Evolutionary conservation across 2,329 filamentous ascomycete species (phyloP).

Genomic region (Ilyonectria sp.): DNA sequence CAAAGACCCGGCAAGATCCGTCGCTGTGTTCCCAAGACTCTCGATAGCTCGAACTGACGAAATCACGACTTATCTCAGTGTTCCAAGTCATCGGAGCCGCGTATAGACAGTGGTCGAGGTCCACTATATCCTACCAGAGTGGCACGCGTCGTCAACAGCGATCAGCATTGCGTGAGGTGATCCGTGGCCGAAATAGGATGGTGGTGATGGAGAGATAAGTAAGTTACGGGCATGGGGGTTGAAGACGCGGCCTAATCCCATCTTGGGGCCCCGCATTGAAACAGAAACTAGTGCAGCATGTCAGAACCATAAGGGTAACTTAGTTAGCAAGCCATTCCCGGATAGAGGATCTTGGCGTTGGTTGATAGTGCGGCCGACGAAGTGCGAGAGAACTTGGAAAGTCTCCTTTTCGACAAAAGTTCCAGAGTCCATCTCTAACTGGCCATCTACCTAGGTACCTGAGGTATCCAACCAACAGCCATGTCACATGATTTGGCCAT

Average conservation of each 20-base stretch:
- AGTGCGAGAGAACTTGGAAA: background rate
- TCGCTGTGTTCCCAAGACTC: background rate
- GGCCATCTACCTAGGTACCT: too few relatives aligned
- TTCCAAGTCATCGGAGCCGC: background rate
- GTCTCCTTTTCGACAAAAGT: background rate
- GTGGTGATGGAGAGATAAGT: background rate
- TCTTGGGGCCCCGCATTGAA: conserved; percentile 5
- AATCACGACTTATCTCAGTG: background rate
- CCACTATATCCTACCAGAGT: background rate
- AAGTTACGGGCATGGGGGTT: background rate
- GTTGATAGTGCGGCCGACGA: background rate
- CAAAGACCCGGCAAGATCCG: too few relatives aligned
- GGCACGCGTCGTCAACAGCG: background rate
- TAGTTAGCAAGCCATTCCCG: background rate
- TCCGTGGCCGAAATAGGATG: background rate
- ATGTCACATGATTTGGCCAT: background rate
- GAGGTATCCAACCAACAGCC: background rate
- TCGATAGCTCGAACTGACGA: background rate
- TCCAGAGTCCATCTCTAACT: background rate
- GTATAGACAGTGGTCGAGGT: background rate
- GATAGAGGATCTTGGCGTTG: background rate
- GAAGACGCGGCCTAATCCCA: background rate
- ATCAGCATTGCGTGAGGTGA: background rate
- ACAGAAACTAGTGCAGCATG: background rate
- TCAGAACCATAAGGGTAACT: conserved; percentile 3